A percentile compares a stretch with the other conserved stretches of the same genome.
Evolutionary conservation across 306 rosid genomes (phyloP).

Genomic region (Mimosa bimucronata): DNA sequence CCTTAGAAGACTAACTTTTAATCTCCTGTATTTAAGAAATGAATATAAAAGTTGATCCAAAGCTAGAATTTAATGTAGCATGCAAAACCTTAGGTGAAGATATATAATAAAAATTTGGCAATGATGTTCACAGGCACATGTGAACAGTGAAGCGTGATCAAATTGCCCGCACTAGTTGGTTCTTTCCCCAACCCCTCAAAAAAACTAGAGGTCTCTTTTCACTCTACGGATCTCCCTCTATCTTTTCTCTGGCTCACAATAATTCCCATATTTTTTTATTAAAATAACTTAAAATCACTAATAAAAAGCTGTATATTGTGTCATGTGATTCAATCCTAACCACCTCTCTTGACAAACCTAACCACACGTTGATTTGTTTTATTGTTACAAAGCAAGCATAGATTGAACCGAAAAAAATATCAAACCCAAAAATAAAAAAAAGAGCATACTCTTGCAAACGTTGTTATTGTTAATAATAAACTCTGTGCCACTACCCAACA

Average conservation of each 20-base stretch:
- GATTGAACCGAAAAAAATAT: neutral
- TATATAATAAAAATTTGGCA: neutral
- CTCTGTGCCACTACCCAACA: no score
- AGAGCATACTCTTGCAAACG: no score
- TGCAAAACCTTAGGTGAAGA: no score
- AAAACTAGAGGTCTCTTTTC: constrained; percentile 42
- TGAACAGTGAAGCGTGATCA: constrained; percentile 25
- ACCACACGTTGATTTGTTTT: neutral
- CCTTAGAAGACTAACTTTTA: no score
- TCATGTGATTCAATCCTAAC: constrained; percentile 35
- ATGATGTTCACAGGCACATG: constrained; percentile 1
- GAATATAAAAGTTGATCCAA: no score
- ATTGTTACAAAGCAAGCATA: no score
- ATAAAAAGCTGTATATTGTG: neutral
- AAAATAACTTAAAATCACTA: neutral
- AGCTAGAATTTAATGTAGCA: no score
- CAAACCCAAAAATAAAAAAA: neutral
- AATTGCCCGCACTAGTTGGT: constrained; percentile 26
- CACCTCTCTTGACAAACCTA: constrained; percentile 2
- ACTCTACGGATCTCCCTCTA: neutral
- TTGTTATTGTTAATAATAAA: neutral
- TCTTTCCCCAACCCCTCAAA: neutral
- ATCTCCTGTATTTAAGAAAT: no score
- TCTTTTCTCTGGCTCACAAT: constrained; percentile 20
- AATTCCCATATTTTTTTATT: neutral